Percentiles rank a stretch among this genome's conserved stretches.
Evolutionary conservation across 306 rosid species (phyloP).

Genomic region (Pyrus pyrifolia): DNA sequence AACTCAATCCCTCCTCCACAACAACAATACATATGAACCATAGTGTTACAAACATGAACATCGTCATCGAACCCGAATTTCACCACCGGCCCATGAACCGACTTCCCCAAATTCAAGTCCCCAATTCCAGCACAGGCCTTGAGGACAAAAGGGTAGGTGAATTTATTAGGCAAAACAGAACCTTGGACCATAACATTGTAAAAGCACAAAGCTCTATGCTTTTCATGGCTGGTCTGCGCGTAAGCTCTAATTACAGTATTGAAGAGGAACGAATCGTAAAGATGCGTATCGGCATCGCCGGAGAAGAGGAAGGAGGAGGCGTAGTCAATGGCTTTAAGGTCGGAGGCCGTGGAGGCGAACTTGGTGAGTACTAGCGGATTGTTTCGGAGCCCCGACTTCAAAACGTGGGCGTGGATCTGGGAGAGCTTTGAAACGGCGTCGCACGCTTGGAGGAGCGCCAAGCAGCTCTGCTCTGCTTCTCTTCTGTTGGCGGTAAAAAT

Average conservation of each 20-base stretch:
- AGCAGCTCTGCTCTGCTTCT: constrained; percentile 61
- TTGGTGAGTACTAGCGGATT: constrained; percentile 81
- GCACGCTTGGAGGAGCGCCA: constrained; percentile 50
- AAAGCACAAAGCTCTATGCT: constrained; percentile 31
- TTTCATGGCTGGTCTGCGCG: constrained; percentile 45
- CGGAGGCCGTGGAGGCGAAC: constrained; percentile 62
- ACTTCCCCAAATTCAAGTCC: constrained; percentile 39
- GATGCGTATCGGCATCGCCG: constrained; percentile 21
- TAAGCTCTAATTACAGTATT: constrained; percentile 71
- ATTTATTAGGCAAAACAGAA: constrained; percentile 65
- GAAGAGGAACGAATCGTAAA: constrained; percentile 63
- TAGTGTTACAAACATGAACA: constrained; percentile 59
- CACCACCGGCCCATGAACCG: constrained; percentile 57
- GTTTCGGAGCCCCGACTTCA: constrained; percentile 59
- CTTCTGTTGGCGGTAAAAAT: constrained; percentile 23
- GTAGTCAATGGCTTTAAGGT: constrained; percentile 38
- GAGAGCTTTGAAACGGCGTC: constrained; percentile 28
- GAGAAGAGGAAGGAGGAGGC: constrained; percentile 60
- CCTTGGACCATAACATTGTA: constrained; percentile 42
- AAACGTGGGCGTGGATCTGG: constrained; percentile 55
- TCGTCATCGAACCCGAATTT: constrained; percentile 67
- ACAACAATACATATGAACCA: constrained; percentile 84
- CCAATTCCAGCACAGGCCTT: constrained; percentile 79
- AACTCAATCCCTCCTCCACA: constrained; percentile 36
- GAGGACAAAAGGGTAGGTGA: constrained; percentile 80